Percentiles rank a stretch among this genome's conserved stretches.
Conservation (phyloP, 2,329 filamentous ascomycete species). For the Exophiala bonariae region DNA sequence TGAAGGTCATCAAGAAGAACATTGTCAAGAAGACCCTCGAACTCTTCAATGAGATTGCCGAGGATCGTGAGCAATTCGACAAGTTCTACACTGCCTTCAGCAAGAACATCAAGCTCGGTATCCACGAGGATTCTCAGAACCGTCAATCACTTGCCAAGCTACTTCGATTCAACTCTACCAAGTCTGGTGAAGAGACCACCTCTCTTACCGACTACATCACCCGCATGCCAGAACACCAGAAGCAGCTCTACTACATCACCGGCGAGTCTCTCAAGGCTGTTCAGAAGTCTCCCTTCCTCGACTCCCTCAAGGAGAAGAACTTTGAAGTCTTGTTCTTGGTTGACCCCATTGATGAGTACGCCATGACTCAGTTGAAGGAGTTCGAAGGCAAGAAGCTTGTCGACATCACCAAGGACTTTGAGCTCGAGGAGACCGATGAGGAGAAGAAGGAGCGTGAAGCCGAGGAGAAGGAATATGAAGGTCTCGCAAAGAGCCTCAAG, state of each 20-base stretch:
- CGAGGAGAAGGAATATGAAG: constrained; percentile 98
- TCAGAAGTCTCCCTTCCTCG: constrained; percentile 96
- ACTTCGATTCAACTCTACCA: constrained; percentile 97
- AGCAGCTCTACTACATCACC: constrained; percentile 99
- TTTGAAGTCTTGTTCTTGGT: constrained; percentile 99
- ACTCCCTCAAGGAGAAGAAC: constrained; percentile 97
- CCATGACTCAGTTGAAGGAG: constrained; percentile 99
- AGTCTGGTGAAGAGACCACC: constrained; percentile 93
- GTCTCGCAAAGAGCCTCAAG: constrained; percentile 94
- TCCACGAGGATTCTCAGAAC: constrained; percentile 99
- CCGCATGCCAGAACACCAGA: constrained; percentile 99
- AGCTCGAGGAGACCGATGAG: constrained; percentile 99
- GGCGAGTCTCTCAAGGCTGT: constrained; percentile 99
- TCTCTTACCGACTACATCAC: constrained; percentile 97
- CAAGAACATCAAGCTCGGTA: constrained; percentile 99
- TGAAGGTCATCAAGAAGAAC: constrained; percentile 99
- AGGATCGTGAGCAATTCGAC: constrained; percentile 99
- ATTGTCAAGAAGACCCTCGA: constrained; percentile 99
- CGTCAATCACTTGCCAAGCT: constrained; percentile 91
- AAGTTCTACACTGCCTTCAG: constrained; percentile 99
- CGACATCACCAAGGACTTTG: constrained; percentile 99
- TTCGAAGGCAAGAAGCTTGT: constrained; percentile 99
- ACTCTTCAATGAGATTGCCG: constrained; percentile 97
- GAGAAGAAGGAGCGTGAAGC: constrained; percentile 95
- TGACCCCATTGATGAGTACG: constrained; percentile 99